Conservation (phyloP, 2,329 filamentous ascomycete species). For the Sclerotinia sclerotiorum region DNA sequence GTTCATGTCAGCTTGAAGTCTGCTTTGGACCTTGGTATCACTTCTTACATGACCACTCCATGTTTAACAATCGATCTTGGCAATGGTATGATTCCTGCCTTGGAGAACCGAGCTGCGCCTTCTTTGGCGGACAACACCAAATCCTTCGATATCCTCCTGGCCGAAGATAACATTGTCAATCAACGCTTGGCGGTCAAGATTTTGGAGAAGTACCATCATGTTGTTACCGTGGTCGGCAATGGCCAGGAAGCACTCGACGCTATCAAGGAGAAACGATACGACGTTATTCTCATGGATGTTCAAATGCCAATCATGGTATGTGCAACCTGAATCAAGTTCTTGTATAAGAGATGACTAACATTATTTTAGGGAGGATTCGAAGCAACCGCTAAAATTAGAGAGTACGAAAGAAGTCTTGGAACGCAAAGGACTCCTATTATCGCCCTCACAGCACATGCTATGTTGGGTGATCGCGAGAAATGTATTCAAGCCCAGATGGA, state of each 20-base stretch:
- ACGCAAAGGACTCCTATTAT: constrained; percentile 90
- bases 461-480: constrained; percentile 97
- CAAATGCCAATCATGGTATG: constrained; percentile 99
- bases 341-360: constrained; percentile 41
- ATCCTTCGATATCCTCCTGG: constrained; percentile 91
- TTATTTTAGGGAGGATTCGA: constrained; percentile 81
- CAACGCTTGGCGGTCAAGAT: constrained; percentile 96
- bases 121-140: constrained; percentile 90
- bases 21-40: constrained; percentile 90
- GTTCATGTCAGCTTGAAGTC: constrained; percentile 93
- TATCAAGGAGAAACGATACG: constrained; percentile 89
- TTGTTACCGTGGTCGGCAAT: constrained; percentile 90
- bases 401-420: constrained; percentile 82
- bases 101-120: constrained; percentile 90
- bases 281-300: constrained; percentile 98
- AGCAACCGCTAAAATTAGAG: constrained; percentile 92
- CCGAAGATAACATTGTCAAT: constrained; percentile 97
- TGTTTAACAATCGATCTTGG: constrained; percentile 92
- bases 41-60: constrained; percentile 98
- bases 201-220: constrained; percentile 92
- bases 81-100: constrained; percentile 91
- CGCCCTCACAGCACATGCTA: constrained; percentile 93
- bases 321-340: constrained; percentile 6
- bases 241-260: constrained; percentile 89
- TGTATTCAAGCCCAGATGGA: constrained; percentile 99